Evolutionary conservation across 1,139 yeast species (phyloP).

Genomic region (Pichia norvegensis): DNA sequence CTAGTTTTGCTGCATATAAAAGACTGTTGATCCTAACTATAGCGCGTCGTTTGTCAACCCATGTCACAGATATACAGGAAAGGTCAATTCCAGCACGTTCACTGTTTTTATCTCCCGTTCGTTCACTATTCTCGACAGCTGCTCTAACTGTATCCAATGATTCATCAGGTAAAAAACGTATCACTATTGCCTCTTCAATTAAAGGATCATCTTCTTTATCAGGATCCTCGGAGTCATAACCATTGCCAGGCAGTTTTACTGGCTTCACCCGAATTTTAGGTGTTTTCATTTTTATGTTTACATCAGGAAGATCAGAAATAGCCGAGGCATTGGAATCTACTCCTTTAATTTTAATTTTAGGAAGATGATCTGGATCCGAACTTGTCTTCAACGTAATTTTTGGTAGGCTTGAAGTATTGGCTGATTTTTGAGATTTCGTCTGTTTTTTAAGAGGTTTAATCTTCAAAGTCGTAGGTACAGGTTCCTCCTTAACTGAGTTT

Average conservation of each 20-base stretch:
- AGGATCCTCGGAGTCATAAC: constrained; percentile 95
- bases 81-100: constrained; percentile 36
- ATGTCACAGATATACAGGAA: constrained; percentile 63
- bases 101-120: constrained; percentile 7
- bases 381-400: background rate
- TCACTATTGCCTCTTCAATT: constrained; percentile 74
- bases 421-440: background rate
- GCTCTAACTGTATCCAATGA: constrained; percentile 63
- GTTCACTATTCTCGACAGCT: constrained; percentile 63
- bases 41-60: constrained; percentile 77
- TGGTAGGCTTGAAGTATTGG: background rate
- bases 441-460: constrained; percentile 1
- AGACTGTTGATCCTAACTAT: constrained; percentile 48
- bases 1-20: constrained; percentile 72
- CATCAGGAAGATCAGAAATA: constrained; percentile 3
- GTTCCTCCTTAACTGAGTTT: constrained; percentile 1
- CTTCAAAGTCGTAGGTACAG: constrained; percentile 1
- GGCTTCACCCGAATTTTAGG: constrained; percentile 77
- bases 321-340: background rate
- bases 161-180: constrained; percentile 77
- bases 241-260: constrained; percentile 83
- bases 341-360: constrained; percentile 17
- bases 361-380: constrained; percentile 4
- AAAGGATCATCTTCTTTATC: constrained; percentile 93
- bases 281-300: constrained; percentile 24